Conservation (phyloP, 1,284 basidiomycete genomes). For the Singerocomus rubriflavus region DNA sequence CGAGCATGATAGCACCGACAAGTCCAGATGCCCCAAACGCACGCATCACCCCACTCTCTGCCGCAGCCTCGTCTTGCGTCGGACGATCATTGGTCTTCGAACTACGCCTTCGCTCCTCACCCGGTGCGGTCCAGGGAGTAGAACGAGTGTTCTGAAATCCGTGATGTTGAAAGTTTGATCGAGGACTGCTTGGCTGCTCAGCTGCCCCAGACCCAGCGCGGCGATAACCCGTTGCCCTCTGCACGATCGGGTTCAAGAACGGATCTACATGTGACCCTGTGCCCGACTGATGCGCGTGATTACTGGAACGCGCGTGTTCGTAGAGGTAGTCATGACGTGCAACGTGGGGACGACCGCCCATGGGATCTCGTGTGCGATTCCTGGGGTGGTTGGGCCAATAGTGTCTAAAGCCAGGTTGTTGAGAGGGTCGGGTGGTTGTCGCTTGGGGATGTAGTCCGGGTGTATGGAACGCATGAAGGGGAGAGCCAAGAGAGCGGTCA, state of each 20-base stretch:
- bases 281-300: conserved; percentile 3
- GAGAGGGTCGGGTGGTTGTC: conserved; percentile 25
- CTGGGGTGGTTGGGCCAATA: conserved; percentile 28
- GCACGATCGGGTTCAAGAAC: conserved; percentile 26
- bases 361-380: conserved; percentile 17
- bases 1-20: conserved; percentile 26
- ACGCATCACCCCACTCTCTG: conserved; percentile 25
- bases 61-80: conserved; percentile 25
- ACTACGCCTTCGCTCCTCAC: background rate
- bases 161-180: background rate
- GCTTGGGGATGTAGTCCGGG: conserved; percentile 30
- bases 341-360: conserved; percentile 4
- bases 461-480: conserved; percentile 3
- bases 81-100: conserved; percentile 3
- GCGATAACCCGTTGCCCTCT: conserved; percentile 26
- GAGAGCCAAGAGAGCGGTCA: conserved; percentile 21
- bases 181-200: background rate
- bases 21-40: conserved; percentile 31
- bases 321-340: conserved; percentile 11
- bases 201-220: background rate
- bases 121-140: conserved; percentile 1
- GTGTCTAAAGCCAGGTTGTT: conserved; percentile 27
- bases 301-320: conserved; percentile 8
- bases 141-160: conserved; percentile 4
- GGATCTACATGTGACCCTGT: conserved; percentile 17